These are phyloP conservation scores for Pseudocercospora ulei DNA, from an alignment of 2,329 filamentous ascomycete genomes.

Conservation along the genomic window DNA sequence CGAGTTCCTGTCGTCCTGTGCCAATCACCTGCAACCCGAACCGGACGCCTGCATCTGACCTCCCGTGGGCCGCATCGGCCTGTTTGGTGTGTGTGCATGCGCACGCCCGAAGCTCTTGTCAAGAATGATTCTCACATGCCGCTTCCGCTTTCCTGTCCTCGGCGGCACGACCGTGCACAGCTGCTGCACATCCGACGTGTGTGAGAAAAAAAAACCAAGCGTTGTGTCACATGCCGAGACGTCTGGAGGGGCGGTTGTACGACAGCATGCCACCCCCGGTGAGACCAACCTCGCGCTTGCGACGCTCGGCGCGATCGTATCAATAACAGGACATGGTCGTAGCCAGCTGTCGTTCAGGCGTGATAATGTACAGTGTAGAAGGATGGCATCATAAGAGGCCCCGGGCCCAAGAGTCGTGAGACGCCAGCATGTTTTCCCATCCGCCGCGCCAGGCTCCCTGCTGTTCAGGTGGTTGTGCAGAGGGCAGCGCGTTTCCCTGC, in stretches of 20 bases:
- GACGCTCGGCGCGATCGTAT: neutral
- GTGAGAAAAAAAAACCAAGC: neutral
- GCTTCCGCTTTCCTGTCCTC: constrained; percentile 3
- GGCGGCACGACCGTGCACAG: constrained; percentile 4
- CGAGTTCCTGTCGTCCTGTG: constrained; percentile 6
- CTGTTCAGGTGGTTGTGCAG: constrained; percentile 6
- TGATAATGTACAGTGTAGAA: constrained; percentile 16
- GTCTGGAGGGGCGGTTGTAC: constrained; percentile 7
- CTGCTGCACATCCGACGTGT: neutral
- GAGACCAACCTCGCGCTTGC: constrained; percentile 1
- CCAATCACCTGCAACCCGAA: constrained; percentile 8
- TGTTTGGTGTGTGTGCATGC: constrained; percentile 4
- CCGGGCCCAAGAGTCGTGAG: constrained; percentile 16
- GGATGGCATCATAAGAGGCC: constrained; percentile 4
- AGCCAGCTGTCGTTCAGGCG: constrained; percentile 14
- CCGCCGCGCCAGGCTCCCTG: constrained; percentile 3
- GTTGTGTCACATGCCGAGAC: constrained; percentile 2
- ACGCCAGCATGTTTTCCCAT: constrained; percentile 12
- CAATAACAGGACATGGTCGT: constrained; percentile 3
- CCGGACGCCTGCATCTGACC: constrained; percentile 10
- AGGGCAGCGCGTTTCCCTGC: constrained; percentile 7
- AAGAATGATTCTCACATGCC: constrained; percentile 8
- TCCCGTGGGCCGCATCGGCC: constrained; percentile 4
- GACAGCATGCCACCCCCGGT: constrained; percentile 7
- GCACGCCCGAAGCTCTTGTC: constrained; percentile 1